phyloP scores from a whole-genome alignment of 129 eudicot genomes.

The Centaurea solstitialis region DNA sequence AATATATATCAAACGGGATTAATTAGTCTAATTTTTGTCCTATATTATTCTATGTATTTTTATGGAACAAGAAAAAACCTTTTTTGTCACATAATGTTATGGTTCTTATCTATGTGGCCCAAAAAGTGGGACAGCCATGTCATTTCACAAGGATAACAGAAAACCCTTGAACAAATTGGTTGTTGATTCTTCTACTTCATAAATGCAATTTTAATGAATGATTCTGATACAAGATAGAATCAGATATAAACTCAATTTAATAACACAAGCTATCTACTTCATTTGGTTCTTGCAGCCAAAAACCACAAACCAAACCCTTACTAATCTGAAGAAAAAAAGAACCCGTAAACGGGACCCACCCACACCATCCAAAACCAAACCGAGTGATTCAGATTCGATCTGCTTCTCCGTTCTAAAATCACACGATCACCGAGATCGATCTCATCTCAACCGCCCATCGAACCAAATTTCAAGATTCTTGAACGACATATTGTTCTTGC shows the following conservation, averaged over 20 bases:
- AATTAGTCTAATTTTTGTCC: too few relatives aligned
- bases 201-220: not conserved
- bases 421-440: not conserved
- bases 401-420: not conserved
- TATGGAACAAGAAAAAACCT: too few relatives aligned
- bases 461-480: constrained; percentile 31
- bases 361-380: not conserved
- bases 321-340: not conserved
- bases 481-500: constrained; percentile 55
- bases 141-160: not conserved
- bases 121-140: too few relatives aligned
- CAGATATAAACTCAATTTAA: not conserved
- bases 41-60: too few relatives aligned
- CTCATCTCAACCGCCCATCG: not conserved
- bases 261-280: not conserved
- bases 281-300: not conserved
- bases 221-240: not conserved
- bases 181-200: not conserved
- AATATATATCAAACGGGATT: too few relatives aligned
- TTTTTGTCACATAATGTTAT: too few relatives aligned
- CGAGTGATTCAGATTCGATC: not conserved
- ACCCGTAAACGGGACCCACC: not conserved
- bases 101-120: too few relatives aligned
- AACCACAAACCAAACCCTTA: not conserved
- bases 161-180: not conserved